Percentiles rank a stretch among this genome's conserved stretches.
phyloP scores from a whole-genome alignment of 768 basidiomycete species.

The Lentinula sp. region DNA sequence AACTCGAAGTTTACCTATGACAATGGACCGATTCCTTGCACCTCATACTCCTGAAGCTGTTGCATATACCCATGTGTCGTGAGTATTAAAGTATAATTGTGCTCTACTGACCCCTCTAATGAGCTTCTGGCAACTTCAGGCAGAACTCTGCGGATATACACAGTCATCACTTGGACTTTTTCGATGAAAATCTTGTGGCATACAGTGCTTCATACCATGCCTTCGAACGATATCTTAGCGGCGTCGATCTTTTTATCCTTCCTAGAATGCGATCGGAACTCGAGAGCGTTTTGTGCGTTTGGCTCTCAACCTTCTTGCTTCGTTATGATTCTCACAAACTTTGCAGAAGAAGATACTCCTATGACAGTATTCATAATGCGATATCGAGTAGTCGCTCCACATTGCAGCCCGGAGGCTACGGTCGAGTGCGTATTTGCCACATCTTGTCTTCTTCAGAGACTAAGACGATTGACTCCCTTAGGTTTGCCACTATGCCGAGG shows the following conservation, averaged over 20 bases:
- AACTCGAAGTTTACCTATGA: slow-evolving; percentile 9
- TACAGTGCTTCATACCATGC: slow-evolving; percentile 79
- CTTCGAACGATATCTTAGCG: slow-evolving; percentile 66
- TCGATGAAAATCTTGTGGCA: slow-evolving; percentile 66
- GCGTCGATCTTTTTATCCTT: slow-evolving; percentile 64
- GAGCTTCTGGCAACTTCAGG: slow-evolving; percentile 9
- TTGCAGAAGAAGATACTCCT: slow-evolving; percentile 63
- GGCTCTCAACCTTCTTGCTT: background rate
- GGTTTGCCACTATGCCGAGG: slow-evolving; percentile 67
- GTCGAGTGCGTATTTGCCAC: slow-evolving; percentile 27
- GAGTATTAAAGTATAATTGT: slow-evolving; percentile 16
- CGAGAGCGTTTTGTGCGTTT: slow-evolving; percentile 62
- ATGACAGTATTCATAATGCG: slow-evolving; percentile 77
- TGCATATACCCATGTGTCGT: slow-evolving; percentile 67
- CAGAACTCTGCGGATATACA: slow-evolving; percentile 50
- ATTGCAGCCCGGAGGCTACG: slow-evolving; percentile 49
- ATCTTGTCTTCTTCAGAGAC: background rate
- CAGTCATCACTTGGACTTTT: slow-evolving; percentile 45
- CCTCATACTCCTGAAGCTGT: slow-evolving; percentile 70
- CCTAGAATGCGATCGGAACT: slow-evolving; percentile 63
- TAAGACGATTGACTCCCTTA: slow-evolving; percentile 18
- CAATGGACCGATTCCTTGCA: slow-evolving; percentile 68
- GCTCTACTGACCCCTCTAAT: slow-evolving; percentile 6
- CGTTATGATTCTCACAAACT: background rate
- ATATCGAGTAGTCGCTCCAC: slow-evolving; percentile 64